Conservation (phyloP, 176 grass and related monocot species). For the Oryza meyeriana region DNA sequence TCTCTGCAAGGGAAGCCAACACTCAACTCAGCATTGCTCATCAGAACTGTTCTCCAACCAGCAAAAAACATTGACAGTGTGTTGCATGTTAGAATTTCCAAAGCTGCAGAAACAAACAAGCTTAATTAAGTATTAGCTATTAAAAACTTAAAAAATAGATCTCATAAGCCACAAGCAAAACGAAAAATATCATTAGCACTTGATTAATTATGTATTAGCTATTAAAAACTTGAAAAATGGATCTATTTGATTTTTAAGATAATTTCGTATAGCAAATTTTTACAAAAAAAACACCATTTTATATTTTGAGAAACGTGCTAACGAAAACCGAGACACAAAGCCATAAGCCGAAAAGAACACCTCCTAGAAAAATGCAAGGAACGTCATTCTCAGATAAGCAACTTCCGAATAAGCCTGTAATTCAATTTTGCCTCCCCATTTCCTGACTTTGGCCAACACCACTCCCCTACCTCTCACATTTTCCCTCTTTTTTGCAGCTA, state of each 20-base stretch:
- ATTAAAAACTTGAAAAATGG: too few relatives aligned
- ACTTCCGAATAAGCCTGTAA: not conserved
- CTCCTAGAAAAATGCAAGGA: too few relatives aligned
- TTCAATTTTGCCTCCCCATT: not conserved
- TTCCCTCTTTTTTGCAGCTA: not conserved
- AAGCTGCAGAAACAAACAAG: not conserved
- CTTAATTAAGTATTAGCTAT: too few relatives aligned
- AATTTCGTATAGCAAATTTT: too few relatives aligned
- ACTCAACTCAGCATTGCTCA: not conserved
- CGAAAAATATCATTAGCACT: too few relatives aligned
- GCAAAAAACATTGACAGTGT: not conserved
- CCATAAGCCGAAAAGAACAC: too few relatives aligned
- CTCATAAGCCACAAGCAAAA: too few relatives aligned
- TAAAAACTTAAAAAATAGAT: too few relatives aligned
- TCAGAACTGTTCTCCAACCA: not conserved
- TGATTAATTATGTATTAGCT: too few relatives aligned
- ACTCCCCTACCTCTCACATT: not conserved
- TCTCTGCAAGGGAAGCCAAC: not conserved
- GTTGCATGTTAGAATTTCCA: not conserved
- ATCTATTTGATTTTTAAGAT: too few relatives aligned
- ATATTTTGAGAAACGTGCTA: too few relatives aligned
- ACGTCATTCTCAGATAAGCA: not conserved
- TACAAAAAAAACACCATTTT: too few relatives aligned
- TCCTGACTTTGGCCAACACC: slow-evolving; percentile 21
- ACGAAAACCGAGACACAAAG: not conserved